phyloP scores from a whole-genome alignment of 1,139 yeast genomes.

The Suhomyces guaymorum region DNA sequence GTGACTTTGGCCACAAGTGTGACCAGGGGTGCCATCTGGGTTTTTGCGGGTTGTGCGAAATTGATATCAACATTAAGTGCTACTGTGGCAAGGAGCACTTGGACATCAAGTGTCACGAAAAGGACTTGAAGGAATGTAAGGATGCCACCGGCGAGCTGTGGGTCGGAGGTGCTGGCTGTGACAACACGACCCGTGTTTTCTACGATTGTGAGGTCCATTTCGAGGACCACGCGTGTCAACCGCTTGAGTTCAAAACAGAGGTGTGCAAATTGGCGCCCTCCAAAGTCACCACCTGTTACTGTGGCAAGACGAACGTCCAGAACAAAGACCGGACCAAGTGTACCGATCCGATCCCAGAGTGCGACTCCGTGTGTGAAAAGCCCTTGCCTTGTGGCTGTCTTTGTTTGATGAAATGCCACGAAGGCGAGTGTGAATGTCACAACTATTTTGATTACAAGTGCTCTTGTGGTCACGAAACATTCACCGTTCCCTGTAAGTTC shows the following conservation, averaged over 20 bases:
- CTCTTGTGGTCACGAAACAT: conserved; percentile 51
- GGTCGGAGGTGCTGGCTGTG: conserved; percentile 68
- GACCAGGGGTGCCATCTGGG: conserved; percentile 63
- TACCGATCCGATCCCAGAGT: conserved; percentile 76
- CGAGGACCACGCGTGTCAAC: conserved; percentile 60
- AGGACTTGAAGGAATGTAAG: conserved; percentile 33
- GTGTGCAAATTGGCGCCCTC: conserved; percentile 68
- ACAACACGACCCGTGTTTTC: conserved; percentile 45
- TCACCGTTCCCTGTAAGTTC: conserved; percentile 64
- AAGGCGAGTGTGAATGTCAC: conserved; percentile 73
- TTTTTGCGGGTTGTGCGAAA: conserved; percentile 70
- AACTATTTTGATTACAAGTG: conserved; percentile 49
- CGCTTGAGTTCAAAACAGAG: conserved; percentile 41
- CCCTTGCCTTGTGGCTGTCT: conserved; percentile 67
- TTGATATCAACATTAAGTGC: conserved; percentile 48
- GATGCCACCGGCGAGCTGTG: conserved; percentile 34
- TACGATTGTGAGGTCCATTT: conserved; percentile 71
- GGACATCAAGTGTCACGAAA: conserved; percentile 51
- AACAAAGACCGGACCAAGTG: conserved; percentile 50
- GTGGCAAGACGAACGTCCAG: conserved; percentile 56
- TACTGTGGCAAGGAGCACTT: conserved; percentile 68
- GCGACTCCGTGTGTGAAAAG: conserved; percentile 66
- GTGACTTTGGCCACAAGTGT: conserved; percentile 64
- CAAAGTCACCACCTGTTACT: conserved; percentile 63
- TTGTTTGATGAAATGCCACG: conserved; percentile 73